A percentile compares a stretch with the other conserved stretches of the same genome.
Evolutionary conservation across 192 early-diverging fungal genomes (phyloP).

Genomic region (Rhizophagus sp.): DNA sequence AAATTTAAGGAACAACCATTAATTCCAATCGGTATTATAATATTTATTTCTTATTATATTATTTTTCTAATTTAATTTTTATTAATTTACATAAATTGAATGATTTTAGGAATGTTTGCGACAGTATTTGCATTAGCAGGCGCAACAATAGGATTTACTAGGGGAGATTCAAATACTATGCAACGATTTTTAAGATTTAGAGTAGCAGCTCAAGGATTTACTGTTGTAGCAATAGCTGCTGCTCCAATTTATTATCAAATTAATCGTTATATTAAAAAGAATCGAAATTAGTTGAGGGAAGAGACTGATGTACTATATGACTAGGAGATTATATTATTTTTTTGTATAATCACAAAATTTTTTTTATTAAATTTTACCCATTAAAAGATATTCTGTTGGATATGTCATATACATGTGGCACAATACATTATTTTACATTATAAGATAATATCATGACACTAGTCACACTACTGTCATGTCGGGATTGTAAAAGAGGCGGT

Average conservation of each 20-base stretch:
- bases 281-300: neutral
- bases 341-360: too few species aligned
- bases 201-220: conserved; percentile 22
- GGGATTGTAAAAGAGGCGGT: too few species aligned
- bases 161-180: conserved; percentile 3
- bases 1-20: neutral
- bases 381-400: too few species aligned
- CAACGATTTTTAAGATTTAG: conserved; percentile 12
- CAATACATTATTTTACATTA: too few species aligned
- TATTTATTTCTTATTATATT: too few species aligned
- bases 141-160: neutral
- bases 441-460: too few species aligned
- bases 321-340: too few species aligned
- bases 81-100: neutral
- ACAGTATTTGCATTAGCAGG: conserved; percentile 1
- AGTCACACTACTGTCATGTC: too few species aligned
- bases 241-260: neutral
- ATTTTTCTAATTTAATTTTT: too few species aligned
- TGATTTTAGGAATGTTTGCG: conserved; percentile 1
- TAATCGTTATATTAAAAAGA: neutral
- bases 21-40: neutral
- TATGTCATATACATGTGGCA: too few species aligned
- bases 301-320: too few species aligned
- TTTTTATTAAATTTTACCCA: too few species aligned
- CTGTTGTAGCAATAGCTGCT: neutral